These are phyloP conservation scores for Dioszegia crocea DNA, from an alignment of 768 basidiomycete species.

Conservation along the genomic window DNA sequence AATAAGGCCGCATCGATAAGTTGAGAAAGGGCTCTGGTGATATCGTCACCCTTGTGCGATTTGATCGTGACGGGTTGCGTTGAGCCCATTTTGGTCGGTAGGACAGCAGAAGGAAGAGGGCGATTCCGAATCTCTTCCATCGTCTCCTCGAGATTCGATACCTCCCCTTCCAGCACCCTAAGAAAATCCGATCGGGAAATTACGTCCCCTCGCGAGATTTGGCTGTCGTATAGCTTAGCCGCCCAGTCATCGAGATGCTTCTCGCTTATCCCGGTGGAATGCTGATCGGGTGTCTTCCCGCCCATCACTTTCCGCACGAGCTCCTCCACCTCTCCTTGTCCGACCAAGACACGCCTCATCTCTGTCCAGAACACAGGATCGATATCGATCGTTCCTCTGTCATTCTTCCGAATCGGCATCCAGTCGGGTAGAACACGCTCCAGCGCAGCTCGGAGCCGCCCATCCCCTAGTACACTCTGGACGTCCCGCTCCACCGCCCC, in stretches of 20 bases:
- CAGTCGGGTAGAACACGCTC: conserved; percentile 49
- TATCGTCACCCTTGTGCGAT: conserved; percentile 59
- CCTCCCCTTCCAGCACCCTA: conserved; percentile 47
- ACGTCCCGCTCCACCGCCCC: conserved; percentile 42
- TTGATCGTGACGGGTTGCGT: conserved; percentile 19
- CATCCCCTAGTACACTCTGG: conserved; percentile 36
- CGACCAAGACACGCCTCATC: conserved; percentile 50
- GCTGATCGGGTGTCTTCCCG: background rate
- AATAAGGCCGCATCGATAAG: conserved; percentile 74
- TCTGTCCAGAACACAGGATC: conserved; percentile 53
- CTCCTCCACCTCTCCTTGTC: conserved; percentile 29
- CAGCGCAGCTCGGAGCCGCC: conserved; percentile 44
- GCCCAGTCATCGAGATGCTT: conserved; percentile 45
- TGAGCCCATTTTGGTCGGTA: background rate
- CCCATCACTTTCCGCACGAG: conserved; percentile 32
- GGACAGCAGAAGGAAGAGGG: background rate
- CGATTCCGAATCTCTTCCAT: conserved; percentile 11
- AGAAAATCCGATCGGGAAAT: conserved; percentile 47
- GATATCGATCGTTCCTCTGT: conserved; percentile 34
- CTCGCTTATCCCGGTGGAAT: conserved; percentile 45
- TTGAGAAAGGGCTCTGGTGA: conserved; percentile 64
- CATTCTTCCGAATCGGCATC: conserved; percentile 48
- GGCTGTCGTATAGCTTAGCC: conserved; percentile 38
- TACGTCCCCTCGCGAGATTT: conserved; percentile 37
- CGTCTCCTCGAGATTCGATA: conserved; percentile 31